These are phyloP conservation scores for Aspergillus ochraceoroseus DNA, from an alignment of 2,329 filamentous ascomycete species.

Conservation along the genomic window DNA sequence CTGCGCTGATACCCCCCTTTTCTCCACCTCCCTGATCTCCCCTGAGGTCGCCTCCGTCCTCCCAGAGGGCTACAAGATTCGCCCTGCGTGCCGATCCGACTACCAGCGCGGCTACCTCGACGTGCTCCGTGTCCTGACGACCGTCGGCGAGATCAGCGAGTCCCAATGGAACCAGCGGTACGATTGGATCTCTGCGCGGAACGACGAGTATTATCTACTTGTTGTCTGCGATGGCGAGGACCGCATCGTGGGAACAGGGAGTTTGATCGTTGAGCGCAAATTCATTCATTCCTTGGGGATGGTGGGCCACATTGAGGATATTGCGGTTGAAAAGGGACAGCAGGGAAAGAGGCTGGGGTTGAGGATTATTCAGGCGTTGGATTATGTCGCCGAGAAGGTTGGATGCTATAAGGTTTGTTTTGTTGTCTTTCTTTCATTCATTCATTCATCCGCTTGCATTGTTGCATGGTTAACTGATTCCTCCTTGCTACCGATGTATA, in stretches of 20 bases:
- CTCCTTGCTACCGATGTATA: slow-evolving; percentile 44
- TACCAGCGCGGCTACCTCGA: slow-evolving; percentile 81
- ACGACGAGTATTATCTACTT: slow-evolving; percentile 77
- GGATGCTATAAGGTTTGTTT: slow-evolving; percentile 78
- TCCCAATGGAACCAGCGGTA: slow-evolving; percentile 73
- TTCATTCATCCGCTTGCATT: not conserved
- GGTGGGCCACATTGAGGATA: slow-evolving; percentile 96
- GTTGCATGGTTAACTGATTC: slow-evolving; percentile 15
- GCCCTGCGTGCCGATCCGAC: slow-evolving; percentile 72
- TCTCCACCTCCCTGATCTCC: slow-evolving; percentile 71
- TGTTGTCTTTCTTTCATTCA: not conserved
- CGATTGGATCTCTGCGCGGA: slow-evolving; percentile 70
- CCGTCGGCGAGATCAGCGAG: slow-evolving; percentile 78
- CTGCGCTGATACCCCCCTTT: slow-evolving; percentile 58
- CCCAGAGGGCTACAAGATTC: slow-evolving; percentile 75
- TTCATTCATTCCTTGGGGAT: slow-evolving; percentile 46
- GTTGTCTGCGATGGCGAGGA: slow-evolving; percentile 70
- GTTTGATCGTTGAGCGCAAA: slow-evolving; percentile 87
- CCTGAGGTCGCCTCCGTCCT: slow-evolving; percentile 66
- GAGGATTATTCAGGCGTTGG: slow-evolving; percentile 87
- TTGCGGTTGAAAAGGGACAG: slow-evolving; percentile 89
- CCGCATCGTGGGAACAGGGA: slow-evolving; percentile 82
- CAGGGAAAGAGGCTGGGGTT: slow-evolving; percentile 96
- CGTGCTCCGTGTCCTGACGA: slow-evolving; percentile 84
- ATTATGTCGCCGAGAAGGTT: slow-evolving; percentile 77